Percentiles rank a stretch among this genome's conserved stretches.
Evolutionary conservation across 768 basidiomycete genomes (phyloP).

Genomic region (Tephrocybe sp.): DNA sequence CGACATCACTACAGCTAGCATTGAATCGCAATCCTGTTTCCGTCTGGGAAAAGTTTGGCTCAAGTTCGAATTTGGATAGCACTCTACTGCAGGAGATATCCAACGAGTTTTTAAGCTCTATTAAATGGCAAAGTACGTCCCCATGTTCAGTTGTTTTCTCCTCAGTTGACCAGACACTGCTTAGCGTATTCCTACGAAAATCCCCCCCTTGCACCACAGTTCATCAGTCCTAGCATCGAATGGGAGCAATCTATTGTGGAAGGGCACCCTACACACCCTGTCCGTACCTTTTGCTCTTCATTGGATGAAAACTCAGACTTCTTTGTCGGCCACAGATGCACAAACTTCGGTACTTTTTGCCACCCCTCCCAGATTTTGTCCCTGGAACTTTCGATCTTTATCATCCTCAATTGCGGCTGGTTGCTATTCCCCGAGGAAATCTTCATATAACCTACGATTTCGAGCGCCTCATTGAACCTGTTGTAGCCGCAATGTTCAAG

Average conservation of each 20-base stretch:
- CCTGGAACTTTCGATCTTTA: constrained; percentile 53
- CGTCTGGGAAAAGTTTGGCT: constrained; percentile 45
- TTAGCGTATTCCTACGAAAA: constrained; percentile 48
- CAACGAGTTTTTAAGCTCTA: constrained; percentile 46
- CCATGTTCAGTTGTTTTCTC: no score
- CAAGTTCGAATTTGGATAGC: constrained; percentile 33
- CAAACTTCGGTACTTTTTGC: constrained; percentile 51
- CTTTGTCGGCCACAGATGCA: constrained; percentile 45
- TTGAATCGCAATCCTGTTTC: constrained; percentile 33
- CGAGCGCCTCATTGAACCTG: constrained; percentile 38
- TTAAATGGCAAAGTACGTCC: constrained; percentile 52
- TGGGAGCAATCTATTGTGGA: constrained; percentile 67
- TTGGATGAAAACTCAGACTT: not conserved
- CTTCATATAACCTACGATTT: constrained; percentile 53
- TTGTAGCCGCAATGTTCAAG: constrained; percentile 39
- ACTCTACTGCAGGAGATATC: constrained; percentile 40
- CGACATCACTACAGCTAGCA: constrained; percentile 21
- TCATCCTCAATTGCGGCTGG: constrained; percentile 47
- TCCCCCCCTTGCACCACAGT: constrained; percentile 44
- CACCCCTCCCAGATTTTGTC: constrained; percentile 43
- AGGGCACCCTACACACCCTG: constrained; percentile 61
- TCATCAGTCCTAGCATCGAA: constrained; percentile 47
- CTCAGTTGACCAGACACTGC: not conserved
- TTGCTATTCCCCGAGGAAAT: constrained; percentile 41
- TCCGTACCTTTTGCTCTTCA: constrained; percentile 19